phyloP scores from a whole-genome alignment of 2,329 filamentous ascomycete species.

The Colletotrichum musicola region DNA sequence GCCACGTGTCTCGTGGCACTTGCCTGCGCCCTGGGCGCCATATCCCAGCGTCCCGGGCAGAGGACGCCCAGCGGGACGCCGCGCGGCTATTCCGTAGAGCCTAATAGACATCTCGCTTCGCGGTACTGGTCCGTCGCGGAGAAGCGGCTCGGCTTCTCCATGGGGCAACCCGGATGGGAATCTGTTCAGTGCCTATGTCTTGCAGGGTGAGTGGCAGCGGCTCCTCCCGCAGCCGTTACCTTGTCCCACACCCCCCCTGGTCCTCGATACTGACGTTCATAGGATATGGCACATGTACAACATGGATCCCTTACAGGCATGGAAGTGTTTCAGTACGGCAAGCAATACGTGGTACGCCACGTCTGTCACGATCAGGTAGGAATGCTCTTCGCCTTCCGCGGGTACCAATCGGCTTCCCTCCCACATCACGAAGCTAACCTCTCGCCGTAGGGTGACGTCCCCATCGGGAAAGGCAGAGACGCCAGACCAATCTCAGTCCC shows the following conservation, averaged over 20 bases:
- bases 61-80: constrained; percentile 32
- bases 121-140: constrained; percentile 38
- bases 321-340: constrained; percentile 40
- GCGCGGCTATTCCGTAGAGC: constrained; percentile 32
- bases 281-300: constrained; percentile 41
- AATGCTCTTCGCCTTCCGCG: too few relatives aligned
- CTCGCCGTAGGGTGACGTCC: not conserved
- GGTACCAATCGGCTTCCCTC: too few relatives aligned
- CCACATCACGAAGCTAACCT: not conserved
- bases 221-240: not conserved
- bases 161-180: constrained; percentile 33
- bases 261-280: constrained; percentile 2
- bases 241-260: not conserved
- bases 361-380: constrained; percentile 29
- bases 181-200: constrained; percentile 39
- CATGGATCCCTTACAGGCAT: constrained; percentile 38
- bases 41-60: constrained; percentile 32
- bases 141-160: constrained; percentile 36
- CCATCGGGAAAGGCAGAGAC: constrained; percentile 20
- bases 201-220: constrained; percentile 24
- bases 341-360: constrained; percentile 36
- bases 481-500: constrained; percentile 12
- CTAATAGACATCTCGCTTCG: constrained; percentile 32
- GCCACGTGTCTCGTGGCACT: constrained; percentile 38
- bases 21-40: constrained; percentile 35